Conservation (phyloP, 176 grass and related monocot genomes). For the Hordeum marinum region DNA sequence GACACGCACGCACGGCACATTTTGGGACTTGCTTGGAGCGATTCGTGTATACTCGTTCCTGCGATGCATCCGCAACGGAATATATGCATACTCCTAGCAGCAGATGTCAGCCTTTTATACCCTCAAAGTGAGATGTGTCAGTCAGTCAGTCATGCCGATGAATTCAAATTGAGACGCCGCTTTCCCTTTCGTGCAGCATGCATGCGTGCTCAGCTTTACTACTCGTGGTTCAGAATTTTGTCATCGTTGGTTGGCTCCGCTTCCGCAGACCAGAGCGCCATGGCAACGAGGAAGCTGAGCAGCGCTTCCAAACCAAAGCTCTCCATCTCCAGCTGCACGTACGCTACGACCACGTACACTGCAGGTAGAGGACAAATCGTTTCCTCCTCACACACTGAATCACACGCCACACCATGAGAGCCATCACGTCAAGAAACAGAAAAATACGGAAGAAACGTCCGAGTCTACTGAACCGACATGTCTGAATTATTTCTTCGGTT, state of each 20-base stretch:
- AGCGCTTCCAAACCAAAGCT: background rate
- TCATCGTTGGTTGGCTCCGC: slow-evolving; percentile 1
- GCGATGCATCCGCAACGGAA: too few species aligned
- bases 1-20: too few species aligned
- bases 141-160: background rate
- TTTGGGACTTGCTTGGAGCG: background rate
- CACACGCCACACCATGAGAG: background rate
- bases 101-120: background rate
- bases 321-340: too few species aligned
- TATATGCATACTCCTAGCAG: too few species aligned
- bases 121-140: background rate
- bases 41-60: too few species aligned
- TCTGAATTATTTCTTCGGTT: background rate
- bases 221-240: background rate
- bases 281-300: background rate
- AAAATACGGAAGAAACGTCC: background rate
- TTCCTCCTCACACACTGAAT: background rate
- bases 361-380: background rate
- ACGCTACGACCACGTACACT: background rate
- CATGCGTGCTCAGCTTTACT: background rate
- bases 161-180: slow-evolving; percentile 6
- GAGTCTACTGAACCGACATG: background rate
- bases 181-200: background rate
- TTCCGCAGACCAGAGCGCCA: slow-evolving; percentile 3
- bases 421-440: background rate